These are phyloP conservation scores for Daldinia sp. DNA, from an alignment of 2,329 filamentous ascomycete genomes.

Conservation along the genomic window DNA sequence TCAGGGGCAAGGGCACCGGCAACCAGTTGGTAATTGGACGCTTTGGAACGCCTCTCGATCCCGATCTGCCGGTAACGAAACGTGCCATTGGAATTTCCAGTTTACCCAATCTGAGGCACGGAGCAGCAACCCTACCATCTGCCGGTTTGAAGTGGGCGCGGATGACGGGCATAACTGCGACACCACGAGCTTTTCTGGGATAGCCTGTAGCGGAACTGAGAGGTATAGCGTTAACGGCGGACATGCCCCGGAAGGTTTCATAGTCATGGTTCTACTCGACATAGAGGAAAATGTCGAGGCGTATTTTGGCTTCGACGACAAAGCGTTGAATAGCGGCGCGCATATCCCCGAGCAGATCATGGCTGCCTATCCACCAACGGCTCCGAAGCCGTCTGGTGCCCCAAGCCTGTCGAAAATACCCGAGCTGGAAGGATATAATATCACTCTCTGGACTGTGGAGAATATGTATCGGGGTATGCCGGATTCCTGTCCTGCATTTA, in stretches of 20 bases:
- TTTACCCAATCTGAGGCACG: not conserved
- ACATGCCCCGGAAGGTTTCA: not conserved
- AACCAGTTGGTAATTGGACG: not conserved
- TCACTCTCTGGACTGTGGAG: not conserved
- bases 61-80: not conserved
- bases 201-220: not conserved
- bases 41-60: not conserved
- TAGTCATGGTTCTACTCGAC: not conserved
- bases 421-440: not conserved
- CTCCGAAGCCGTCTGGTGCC: not conserved
- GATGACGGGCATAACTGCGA: not conserved
- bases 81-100: not conserved
- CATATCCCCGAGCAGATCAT: slow-evolving; percentile 3
- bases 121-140: not conserved
- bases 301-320: slow-evolving; percentile 1
- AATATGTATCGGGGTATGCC: slow-evolving; percentile 1
- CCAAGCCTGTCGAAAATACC: not conserved
- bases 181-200: not conserved
- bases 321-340: not conserved
- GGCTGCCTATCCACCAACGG: not conserved
- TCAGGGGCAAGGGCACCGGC: not conserved
- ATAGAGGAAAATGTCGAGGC: not conserved
- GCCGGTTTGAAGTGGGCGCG: not conserved
- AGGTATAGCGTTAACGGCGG: not conserved
- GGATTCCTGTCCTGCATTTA: not conserved